Evolutionary conservation across 2,329 filamentous ascomycete species (phyloP), one percentile per base, ranked within the genome.

Genomic region (Botrytis porri): DNA sequence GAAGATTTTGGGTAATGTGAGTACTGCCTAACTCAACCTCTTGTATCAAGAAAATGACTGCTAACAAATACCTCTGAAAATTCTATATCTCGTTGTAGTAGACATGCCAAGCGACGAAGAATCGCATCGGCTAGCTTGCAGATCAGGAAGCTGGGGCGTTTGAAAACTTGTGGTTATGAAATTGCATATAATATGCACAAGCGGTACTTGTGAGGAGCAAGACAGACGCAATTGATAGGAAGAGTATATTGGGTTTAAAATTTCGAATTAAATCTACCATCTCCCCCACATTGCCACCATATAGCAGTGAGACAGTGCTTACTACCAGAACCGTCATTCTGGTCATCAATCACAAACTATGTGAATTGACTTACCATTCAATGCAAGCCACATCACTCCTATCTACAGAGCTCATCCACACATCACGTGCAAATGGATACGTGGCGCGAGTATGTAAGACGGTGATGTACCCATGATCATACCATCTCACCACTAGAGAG

Each of bases 391-490:
- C 63, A 65, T 48, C 63, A 65, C 43, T 51, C 51, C 12, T 29
- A 8, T 48, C 63, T n/a, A 65, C 18, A 37, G 51, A 65, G 8
- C 41, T 37, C 67, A 70, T 45, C 39, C 29, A 29, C 39, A 43
- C n/a, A 14, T 37, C 67, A 48, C 67, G 39, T 61, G 54, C 8
- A 62, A 48, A 43, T 61, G n/a, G 43, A 70, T 57, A 66, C 70
- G 70, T 71, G 69, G 61, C 70, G 61, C 20, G n/a, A 37, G 9
- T 29, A 71, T 65, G 61, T 71, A 43, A 71, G 69, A 62, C 51
- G 60, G 37, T 35, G 54, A 48, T 39, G 45, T 35, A 71, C 70
- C 45, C 45, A 71, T 71, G 60, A 65, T 65, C 70, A 65, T 41
- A 35, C 7, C 45, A 43, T n/a, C 45, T 65, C 67, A 65, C 70